Evolutionary conservation across 768 basidiomycete species (phyloP).

Genomic region (Termitomyces bulborhizus): DNA sequence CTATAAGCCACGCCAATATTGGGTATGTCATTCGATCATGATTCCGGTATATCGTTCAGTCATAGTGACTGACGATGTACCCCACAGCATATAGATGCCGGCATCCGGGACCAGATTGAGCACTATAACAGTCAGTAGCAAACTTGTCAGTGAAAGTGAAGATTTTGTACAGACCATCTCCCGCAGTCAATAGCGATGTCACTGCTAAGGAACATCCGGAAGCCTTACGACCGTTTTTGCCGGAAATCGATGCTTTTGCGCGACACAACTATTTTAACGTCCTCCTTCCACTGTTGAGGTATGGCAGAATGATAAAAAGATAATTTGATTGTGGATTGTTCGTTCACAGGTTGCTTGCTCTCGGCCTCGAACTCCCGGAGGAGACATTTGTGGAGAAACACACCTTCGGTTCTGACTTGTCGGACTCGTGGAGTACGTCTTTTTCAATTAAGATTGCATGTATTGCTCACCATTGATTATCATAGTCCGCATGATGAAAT

Average conservation of each 20-base stretch:
- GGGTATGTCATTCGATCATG: conserved; percentile 5
- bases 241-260: conserved; percentile 29
- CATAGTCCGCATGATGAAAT: conserved; percentile 43
- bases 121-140: conserved; percentile 48
- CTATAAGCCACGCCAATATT: conserved; percentile 15
- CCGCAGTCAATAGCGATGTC: conserved; percentile 29
- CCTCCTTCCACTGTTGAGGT: conserved; percentile 31
- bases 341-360: conserved; percentile 24
- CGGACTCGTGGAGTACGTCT: conserved; percentile 30
- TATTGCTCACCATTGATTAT: not conserved
- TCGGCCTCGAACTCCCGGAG: conserved; percentile 40
- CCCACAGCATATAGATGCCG: conserved; percentile 53
- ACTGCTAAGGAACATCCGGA: conserved; percentile 26
- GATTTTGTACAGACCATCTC: not conserved
- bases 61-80: not conserved
- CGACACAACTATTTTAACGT: conserved; percentile 30
- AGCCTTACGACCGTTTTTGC: conserved; percentile 28
- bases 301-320: not conserved
- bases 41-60: not conserved
- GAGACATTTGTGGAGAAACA: conserved; percentile 37
- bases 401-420: conserved; percentile 23
- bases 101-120: conserved; percentile 59
- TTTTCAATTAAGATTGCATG: not conserved
- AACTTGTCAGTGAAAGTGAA: not conserved
- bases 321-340: not conserved